Evolutionary conservation across 768 basidiomycete species (phyloP).

Genomic region (Udeniomyces megalosporus): DNA sequence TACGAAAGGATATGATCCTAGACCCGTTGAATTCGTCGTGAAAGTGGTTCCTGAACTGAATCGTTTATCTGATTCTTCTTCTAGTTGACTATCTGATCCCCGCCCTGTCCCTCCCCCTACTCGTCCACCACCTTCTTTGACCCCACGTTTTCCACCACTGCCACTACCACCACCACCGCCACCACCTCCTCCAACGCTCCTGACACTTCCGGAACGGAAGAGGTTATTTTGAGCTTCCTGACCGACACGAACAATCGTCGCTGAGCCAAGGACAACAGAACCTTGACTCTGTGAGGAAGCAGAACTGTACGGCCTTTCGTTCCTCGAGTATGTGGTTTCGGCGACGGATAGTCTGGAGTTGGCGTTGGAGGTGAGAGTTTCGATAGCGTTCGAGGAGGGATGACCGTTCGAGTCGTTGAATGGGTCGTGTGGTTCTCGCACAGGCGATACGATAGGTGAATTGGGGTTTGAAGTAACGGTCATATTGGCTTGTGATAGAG

Average conservation of each 20-base stretch:
- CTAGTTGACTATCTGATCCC: neutral
- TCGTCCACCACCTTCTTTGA: neutral
- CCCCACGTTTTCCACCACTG: neutral
- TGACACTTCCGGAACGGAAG: neutral
- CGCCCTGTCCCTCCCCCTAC: neutral
- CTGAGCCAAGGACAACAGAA: neutral
- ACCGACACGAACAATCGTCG: conserved; percentile 10
- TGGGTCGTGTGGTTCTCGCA: conserved; percentile 3
- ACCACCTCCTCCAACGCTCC: neutral
- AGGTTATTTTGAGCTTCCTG: neutral
- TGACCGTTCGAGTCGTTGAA: conserved; percentile 6
- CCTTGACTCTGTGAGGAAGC: neutral
- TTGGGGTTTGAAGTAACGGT: neutral
- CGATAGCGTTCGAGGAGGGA: neutral
- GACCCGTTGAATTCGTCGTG: neutral
- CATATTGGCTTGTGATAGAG: neutral
- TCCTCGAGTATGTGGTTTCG: neutral
- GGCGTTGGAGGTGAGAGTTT: neutral
- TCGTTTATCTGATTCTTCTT: neutral
- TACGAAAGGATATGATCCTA: neutral
- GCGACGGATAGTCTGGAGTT: neutral
- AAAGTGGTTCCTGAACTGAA: neutral
- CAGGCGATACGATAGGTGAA: neutral
- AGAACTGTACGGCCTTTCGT: neutral
- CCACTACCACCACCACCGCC: neutral